These are phyloP conservation scores for Phytophthora cryptogea DNA, from an alignment of 352 stramenopile species.

Conservation along the genomic window DNA sequence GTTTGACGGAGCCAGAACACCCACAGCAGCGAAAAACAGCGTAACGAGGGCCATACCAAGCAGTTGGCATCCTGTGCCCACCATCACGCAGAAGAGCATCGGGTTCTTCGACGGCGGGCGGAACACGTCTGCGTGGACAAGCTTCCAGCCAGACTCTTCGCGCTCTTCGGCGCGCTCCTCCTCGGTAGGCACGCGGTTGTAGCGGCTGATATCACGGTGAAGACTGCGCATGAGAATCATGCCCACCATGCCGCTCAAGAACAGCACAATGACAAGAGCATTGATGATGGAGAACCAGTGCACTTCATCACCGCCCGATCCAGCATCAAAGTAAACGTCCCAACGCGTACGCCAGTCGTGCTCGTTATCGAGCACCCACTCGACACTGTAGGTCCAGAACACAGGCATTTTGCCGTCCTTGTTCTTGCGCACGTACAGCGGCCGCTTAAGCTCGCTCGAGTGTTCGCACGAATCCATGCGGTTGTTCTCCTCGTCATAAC, in stretches of 20 bases:
- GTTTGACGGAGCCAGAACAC: conserved; percentile 97
- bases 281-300: conserved; percentile 99
- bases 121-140: conserved; percentile 99
- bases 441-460: conserved; percentile 60
- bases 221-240: conserved; percentile 99
- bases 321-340: conserved; percentile 98
- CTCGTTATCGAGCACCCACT: conserved; percentile 95
- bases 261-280: conserved; percentile 99
- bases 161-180: conserved; percentile 98
- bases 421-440: conserved; percentile 84
- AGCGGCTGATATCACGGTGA: conserved; percentile 97
- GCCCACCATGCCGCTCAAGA: conserved; percentile 98
- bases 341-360: conserved; percentile 98
- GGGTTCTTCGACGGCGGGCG: conserved; percentile 94
- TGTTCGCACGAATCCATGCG: conserved; percentile 81
- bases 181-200: conserved; percentile 96
- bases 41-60: conserved; percentile 96
- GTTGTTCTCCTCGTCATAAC: conserved; percentile 62
- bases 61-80: conserved; percentile 98
- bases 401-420: conserved; percentile 87
- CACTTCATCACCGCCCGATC: conserved; percentile 93
- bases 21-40: conserved; percentile 96
- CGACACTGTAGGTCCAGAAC: conserved; percentile 98
- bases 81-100: conserved; percentile 97
- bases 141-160: conserved; percentile 99